A percentile compares a stretch with the other conserved stretches of the same genome.
phyloP scores from a whole-genome alignment of 2,329 filamentous ascomycete species.

The Fusarium kyushuense region DNA sequence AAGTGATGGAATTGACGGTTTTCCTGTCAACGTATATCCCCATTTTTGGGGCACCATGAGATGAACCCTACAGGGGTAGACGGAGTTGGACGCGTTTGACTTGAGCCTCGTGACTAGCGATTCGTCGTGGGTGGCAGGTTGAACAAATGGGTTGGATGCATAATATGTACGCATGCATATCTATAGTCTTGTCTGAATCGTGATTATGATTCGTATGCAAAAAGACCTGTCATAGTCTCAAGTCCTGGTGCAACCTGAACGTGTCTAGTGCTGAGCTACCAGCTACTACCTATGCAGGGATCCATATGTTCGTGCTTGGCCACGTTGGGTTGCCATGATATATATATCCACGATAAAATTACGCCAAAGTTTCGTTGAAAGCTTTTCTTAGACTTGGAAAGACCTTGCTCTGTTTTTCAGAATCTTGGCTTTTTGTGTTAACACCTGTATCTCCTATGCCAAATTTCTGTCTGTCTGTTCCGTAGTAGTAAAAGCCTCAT shows the following conservation, averaged over 20 bases:
- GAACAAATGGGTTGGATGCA: background rate
- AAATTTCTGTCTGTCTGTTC: background rate
- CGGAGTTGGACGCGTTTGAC: background rate
- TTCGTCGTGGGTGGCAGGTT: background rate
- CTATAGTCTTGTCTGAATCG: background rate
- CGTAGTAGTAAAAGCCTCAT: conserved; percentile 3
- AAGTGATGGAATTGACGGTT: background rate
- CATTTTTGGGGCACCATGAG: background rate
- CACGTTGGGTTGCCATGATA: background rate
- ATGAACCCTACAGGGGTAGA: background rate
- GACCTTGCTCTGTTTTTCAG: background rate
- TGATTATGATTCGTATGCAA: background rate
- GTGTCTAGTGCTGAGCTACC: background rate
- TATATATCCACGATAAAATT: background rate
- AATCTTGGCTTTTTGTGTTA: background rate
- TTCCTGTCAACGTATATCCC: background rate
- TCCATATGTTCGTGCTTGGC: background rate
- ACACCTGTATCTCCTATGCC: background rate
- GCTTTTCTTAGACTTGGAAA: background rate
- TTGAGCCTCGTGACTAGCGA: background rate
- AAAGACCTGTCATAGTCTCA: background rate
- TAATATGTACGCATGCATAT: no score
- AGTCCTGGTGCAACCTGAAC: background rate
- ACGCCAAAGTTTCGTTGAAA: no score
- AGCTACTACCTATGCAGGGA: background rate